Conservation (phyloP, 2,329 filamentous ascomycete species). For the Fusarium tricinctum region DNA sequence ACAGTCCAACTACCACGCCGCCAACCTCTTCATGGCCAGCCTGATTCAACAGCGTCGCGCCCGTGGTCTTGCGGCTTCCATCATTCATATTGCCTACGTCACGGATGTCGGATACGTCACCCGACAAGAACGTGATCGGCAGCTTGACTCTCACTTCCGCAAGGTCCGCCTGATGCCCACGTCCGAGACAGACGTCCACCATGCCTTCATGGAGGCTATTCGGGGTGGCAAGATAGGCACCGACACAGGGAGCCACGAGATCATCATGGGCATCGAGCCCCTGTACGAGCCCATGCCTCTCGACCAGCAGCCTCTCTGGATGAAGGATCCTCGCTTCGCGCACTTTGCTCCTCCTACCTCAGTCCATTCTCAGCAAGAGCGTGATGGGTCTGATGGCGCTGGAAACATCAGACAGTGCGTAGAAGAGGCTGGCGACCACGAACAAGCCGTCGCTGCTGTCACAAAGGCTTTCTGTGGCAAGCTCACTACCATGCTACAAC, state of each 20-base stretch:
- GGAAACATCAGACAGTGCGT: background rate
- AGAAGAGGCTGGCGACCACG: background rate
- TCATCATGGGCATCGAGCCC: conserved; percentile 6
- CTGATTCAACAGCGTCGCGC: conserved; percentile 44
- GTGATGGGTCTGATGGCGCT: background rate
- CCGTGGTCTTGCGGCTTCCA: conserved; percentile 55
- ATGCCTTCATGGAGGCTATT: conserved; percentile 19
- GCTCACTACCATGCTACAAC: conserved; percentile 16
- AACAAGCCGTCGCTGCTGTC: conserved; percentile 8
- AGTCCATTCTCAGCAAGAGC: background rate
- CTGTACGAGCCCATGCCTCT: conserved; percentile 1
- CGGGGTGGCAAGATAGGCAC: background rate
- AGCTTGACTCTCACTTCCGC: conserved; percentile 43
- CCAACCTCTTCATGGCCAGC: conserved; percentile 57
- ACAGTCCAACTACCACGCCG: conserved; percentile 57
- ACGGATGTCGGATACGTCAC: conserved; percentile 17
- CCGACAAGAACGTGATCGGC: conserved; percentile 10
- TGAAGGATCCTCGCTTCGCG: conserved; percentile 2
- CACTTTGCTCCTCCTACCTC: background rate
- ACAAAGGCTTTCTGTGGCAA: conserved; percentile 10
- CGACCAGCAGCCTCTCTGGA: conserved; percentile 5
- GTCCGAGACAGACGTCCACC: conserved; percentile 46
- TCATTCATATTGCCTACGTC: conserved; percentile 55
- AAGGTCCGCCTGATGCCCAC: conserved; percentile 2
- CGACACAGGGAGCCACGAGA: background rate